A percentile compares a stretch with the other conserved stretches of the same genome.
These are phyloP conservation scores for Xylaria bambusicola DNA, from an alignment of 495 filamentous ascomycete species.

Conservation along the genomic window DNA sequence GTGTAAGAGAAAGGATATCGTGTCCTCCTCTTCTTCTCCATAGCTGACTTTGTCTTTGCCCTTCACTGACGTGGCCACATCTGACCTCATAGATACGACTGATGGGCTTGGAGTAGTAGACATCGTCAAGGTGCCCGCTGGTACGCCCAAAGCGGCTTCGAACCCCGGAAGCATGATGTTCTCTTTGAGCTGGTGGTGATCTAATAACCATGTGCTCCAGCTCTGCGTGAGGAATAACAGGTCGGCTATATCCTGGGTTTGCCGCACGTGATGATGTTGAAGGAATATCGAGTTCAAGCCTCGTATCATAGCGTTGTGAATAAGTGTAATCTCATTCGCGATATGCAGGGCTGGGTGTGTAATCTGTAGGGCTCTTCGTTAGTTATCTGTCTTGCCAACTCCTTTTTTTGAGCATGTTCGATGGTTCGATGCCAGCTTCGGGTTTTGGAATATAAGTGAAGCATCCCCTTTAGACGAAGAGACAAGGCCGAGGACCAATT, in stretches of 20 bases:
- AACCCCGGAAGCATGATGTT: slow-evolving; percentile 35
- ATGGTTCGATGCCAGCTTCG: background rate
- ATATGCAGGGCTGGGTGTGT: slow-evolving; percentile 30
- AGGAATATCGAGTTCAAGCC: slow-evolving; percentile 52
- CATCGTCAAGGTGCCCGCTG: slow-evolving; percentile 2
- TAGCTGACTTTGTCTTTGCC: background rate
- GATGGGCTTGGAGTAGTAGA: background rate
- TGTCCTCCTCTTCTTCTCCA: background rate
- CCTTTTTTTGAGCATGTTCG: background rate
- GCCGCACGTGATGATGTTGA: slow-evolving; percentile 44
- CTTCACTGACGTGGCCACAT: no score
- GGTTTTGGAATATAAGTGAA: background rate
- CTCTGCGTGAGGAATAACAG: slow-evolving; percentile 40
- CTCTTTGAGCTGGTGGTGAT: slow-evolving; percentile 39
- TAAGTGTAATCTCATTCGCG: slow-evolving; percentile 46
- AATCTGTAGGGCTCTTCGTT: slow-evolving; percentile 12
- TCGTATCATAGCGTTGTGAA: slow-evolving; percentile 53
- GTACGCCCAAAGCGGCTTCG: slow-evolving; percentile 27
- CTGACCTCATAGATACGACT: background rate
- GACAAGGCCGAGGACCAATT: no score
- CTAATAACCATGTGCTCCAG: slow-evolving; percentile 34
- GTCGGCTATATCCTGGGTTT: slow-evolving; percentile 37
- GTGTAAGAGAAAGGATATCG: slow-evolving; percentile 12
- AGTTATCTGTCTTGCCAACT: background rate
- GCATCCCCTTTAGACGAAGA: no score